Base-by-base conservation (phyloP, 2,329 filamentous ascomycete genomes). In the Talaromyces albobiverticillius region DNA sequence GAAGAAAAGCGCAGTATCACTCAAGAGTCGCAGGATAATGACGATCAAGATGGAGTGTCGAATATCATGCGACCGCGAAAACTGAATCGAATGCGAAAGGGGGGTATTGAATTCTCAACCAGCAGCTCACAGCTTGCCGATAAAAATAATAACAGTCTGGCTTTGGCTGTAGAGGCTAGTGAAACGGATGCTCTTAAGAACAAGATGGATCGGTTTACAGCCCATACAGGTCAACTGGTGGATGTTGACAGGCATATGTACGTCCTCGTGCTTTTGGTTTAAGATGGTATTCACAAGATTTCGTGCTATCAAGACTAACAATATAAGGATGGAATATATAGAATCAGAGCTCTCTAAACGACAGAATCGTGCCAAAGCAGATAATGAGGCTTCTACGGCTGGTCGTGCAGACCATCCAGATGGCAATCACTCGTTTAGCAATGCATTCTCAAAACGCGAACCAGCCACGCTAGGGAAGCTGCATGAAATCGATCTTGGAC, bases 281-380 rank as follows among this genome's bases (percentile, higher is more conserved):
- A 20, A 10, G 46, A 36, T 13, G 43, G 43, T 18, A 38, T 20
- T 43, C 7, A 36, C 23, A 38, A 22, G 14, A 48, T 16, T 43
- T 4, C 34, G 22, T 26, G 13, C 40, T 2, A 45, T 36, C 49
- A 16, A 58, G 64, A 73, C 81, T 86, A 80, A 86, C 81, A 72
- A 72, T 74, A 76, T 79, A 80, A 86, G 83, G 82, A 81, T 81
- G 76, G 79, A 78, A 62, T 87, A 82, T 74, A 80, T 87, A 87
- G 83, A 86, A 67, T 79, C 81, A 57, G 82, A 84, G 68, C 71
- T 86, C 74, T 82, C 82, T 77, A 82, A 81, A 71, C 72, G 76
- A 64, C 68, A 70, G 50, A 63, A 65, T 31, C 64, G 59, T 43
- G 57, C 59, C 29, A 52, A 60, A 26, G 52, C 58, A 3, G 46